A percentile compares a stretch with the other conserved stretches of the same genome.
phyloP scores from a whole-genome alignment of 306 rosid species.

The Prunus mongolica region DNA sequence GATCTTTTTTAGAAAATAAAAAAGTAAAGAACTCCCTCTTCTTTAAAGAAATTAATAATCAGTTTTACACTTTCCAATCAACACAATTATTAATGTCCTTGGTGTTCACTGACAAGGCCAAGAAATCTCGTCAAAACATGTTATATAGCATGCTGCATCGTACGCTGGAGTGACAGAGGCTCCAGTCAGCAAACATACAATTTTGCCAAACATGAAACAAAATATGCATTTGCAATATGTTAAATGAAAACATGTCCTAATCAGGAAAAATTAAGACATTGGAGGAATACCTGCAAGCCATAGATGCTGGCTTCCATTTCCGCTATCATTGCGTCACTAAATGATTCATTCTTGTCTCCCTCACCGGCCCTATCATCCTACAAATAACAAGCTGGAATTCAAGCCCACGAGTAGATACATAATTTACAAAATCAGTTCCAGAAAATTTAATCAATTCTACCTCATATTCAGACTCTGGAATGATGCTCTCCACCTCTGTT shows the following conservation, averaged over 20 bases:
- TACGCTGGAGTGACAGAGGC: not conserved
- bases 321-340: constrained; percentile 69
- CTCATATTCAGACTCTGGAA: constrained; percentile 55
- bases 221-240: not conserved
- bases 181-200: not conserved
- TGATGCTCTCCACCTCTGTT: constrained; percentile 44
- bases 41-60: not conserved
- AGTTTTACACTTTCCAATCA: not conserved
- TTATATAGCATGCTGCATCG: not conserved
- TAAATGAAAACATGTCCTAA: not conserved
- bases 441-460: constrained; percentile 36
- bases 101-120: constrained; percentile 2
- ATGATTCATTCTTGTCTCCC: constrained; percentile 36
- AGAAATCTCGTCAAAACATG: not conserved
- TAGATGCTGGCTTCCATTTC: constrained; percentile 81
- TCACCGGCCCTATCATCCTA: constrained; percentile 53
- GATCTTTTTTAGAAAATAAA: not conserved
- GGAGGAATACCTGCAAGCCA: constrained; percentile 68
- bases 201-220: not conserved
- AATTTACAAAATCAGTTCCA: constrained; percentile 3
- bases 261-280: constrained; percentile 25
- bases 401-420: not conserved
- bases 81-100: not conserved
- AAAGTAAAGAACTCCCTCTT: not conserved
- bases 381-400: constrained; percentile 19